Evolutionary conservation across 1,284 basidiomycete species (phyloP).

Genomic region (Cutaneotrichosporon sp.): DNA sequence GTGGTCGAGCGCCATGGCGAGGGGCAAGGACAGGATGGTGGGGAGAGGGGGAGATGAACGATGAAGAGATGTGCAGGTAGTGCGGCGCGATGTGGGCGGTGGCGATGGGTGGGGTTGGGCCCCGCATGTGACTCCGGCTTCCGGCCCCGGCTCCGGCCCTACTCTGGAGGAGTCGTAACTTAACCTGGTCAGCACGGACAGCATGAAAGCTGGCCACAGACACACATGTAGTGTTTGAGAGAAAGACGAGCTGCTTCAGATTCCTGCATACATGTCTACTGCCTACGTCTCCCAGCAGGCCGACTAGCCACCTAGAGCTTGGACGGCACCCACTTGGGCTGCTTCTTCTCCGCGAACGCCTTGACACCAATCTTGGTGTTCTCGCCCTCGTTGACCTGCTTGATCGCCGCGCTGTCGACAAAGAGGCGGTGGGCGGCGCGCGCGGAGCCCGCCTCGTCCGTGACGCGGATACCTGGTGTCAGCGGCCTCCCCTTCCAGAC

Average conservation of each 20-base stretch:
- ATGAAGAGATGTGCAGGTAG: too few relatives aligned
- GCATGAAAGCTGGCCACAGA: too few relatives aligned
- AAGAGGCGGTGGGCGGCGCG: conserved; percentile 16
- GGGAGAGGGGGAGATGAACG: neutral
- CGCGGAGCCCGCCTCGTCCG: conserved; percentile 12
- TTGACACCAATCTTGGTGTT: conserved; percentile 25
- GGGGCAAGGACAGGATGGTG: too few relatives aligned
- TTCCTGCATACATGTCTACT: neutral
- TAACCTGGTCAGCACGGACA: too few relatives aligned
- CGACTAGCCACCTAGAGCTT: too few relatives aligned
- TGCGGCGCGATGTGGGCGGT: too few relatives aligned
- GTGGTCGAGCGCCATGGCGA: neutral
- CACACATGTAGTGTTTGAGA: too few relatives aligned
- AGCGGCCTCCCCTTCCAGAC: neutral
- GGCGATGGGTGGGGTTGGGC: too few relatives aligned
- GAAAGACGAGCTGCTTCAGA: too few relatives aligned
- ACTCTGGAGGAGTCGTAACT: too few relatives aligned
- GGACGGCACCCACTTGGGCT: conserved; percentile 17
- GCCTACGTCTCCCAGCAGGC: neutral
- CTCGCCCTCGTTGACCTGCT: conserved; percentile 15
- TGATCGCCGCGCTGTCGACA: conserved; percentile 15
- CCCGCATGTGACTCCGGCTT: too few relatives aligned
- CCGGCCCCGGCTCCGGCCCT: too few relatives aligned
- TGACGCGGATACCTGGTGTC: conserved; percentile 20
- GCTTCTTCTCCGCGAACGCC: conserved; percentile 21